Evolutionary conservation across 23 red algal species (phyloP), one percentile per base, ranked within the genome.

Genomic region (Gracilaria gracilis): DNA sequence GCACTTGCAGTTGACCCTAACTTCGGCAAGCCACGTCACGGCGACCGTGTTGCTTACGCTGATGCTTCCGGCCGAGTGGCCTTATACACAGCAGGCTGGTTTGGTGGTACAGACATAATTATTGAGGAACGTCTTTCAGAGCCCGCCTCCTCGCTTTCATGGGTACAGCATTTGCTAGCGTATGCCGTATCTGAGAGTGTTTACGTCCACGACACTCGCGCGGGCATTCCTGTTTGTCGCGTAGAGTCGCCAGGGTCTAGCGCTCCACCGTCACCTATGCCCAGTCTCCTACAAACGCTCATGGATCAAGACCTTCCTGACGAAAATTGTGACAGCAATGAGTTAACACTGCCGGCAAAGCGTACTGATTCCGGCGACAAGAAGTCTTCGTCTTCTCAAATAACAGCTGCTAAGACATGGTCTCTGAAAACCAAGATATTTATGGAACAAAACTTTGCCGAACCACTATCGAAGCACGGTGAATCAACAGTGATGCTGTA

Each of bases 41-140:
- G 89, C 24, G 77, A 92, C 55, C 59, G 89, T 17, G 80, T 92
- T 44, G 89, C 89, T 8, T 92, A 92, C 67, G 89, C 79, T 39
- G 89, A 92, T 32, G 64, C 73, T 39, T 58, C 47, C 21, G 77
- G 77, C 37, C 51, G 89, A 37, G 89, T 92, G 36, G 50, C 51
- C 40, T 54, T 92, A 44, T 78, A 76, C 23, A 92, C 78, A 0
- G 48, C 78, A 0, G 80, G 89, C 34, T 92, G 89, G 89, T 92
- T 92, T 92, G 89, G 89, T 5, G 89, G 89, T 0, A 73, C 79
- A 1, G 89, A 92, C 23, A 61, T 83, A 6, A 51, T 46, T 16
- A 48, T 92, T 39, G 78, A 67, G 29, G 40, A 69, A 38, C 33
- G 32, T 13, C 39, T 74, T 38, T 17, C 47, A 21, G 79, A 92